Conservation (phyloP, 1,284 basidiomycete species). For the Irpex sp. region DNA sequence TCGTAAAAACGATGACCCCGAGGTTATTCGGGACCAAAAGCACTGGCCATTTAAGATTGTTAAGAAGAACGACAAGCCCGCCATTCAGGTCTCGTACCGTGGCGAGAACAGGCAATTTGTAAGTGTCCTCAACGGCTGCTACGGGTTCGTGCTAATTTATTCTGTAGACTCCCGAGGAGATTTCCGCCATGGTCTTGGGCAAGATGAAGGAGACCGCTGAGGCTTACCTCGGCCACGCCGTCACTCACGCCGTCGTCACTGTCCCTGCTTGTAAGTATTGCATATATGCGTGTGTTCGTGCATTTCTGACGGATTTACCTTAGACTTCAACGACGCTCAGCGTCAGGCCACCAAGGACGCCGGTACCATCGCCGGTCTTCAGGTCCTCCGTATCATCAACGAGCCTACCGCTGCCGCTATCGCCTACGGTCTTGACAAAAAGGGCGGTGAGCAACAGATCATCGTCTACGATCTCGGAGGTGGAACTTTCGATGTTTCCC, state of each 20-base stretch:
- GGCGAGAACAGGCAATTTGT: constrained; percentile 85
- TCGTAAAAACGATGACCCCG: constrained; percentile 78
- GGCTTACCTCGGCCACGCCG: constrained; percentile 94
- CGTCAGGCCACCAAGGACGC: constrained; percentile 99
- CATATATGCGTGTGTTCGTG: background rate
- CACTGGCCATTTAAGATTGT: constrained; percentile 87
- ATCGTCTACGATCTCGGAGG: constrained; percentile 90
- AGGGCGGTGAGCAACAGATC: constrained; percentile 89
- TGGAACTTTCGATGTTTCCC: constrained; percentile 88
- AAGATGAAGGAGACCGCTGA: constrained; percentile 99
- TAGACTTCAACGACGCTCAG: constrained; percentile 96
- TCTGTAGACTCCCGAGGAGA: constrained; percentile 76
- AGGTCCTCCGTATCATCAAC: constrained; percentile 97
- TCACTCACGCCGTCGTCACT: constrained; percentile 97
- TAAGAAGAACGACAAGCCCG: constrained; percentile 83
- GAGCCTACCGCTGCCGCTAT: constrained; percentile 98
- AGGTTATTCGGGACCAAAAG: constrained; percentile 80
- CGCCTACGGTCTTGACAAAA: constrained; percentile 98
- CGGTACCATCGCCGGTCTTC: constrained; percentile 93
- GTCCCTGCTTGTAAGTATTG: constrained; percentile 81
- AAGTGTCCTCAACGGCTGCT: constrained; percentile 24
- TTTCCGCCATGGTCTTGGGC: constrained; percentile 90
- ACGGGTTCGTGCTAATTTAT: background rate
- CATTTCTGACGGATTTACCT: background rate
- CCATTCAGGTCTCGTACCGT: constrained; percentile 84